Conservation (phyloP, 176 grass and related monocot genomes). For the Bromus sterilis region DNA sequence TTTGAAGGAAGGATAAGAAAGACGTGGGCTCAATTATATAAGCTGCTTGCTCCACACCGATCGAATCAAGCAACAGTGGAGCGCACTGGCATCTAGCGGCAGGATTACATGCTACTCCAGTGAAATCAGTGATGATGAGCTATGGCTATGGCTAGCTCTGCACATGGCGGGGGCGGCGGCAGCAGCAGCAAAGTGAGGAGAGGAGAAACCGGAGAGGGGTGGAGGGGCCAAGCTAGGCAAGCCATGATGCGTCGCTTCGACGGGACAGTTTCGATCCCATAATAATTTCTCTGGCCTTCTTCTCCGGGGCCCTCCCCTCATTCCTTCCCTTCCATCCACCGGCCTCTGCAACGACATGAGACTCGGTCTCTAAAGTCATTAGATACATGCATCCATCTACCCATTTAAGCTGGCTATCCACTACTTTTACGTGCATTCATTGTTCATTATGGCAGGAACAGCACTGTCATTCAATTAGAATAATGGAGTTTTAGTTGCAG, state of each 20-base stretch:
- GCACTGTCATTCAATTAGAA: neutral
- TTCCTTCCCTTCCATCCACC: neutral
- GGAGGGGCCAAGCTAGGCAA: neutral
- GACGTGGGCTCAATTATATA: neutral
- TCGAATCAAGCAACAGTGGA: constrained; percentile 10
- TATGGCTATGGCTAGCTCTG: neutral
- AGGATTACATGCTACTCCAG: neutral
- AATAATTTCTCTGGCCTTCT: neutral
- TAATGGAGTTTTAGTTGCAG: neutral
- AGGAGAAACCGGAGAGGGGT: neutral
- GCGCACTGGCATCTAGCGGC: neutral
- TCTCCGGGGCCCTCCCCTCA: neutral
- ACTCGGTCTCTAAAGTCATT: no score
- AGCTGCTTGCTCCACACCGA: neutral
- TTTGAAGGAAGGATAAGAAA: neutral
- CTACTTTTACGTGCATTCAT: neutral
- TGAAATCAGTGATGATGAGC: neutral
- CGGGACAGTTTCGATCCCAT: constrained; percentile 49
- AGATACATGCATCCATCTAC: neutral
- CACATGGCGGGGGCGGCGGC: neutral
- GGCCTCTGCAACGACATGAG: neutral
- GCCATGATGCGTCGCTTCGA: constrained; percentile 60
- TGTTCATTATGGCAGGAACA: neutral
- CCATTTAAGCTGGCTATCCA: neutral
- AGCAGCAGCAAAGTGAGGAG: neutral